phyloP scores from a whole-genome alignment of 140 eudicot genomes.

The Ambrosia hybrid region DNA sequence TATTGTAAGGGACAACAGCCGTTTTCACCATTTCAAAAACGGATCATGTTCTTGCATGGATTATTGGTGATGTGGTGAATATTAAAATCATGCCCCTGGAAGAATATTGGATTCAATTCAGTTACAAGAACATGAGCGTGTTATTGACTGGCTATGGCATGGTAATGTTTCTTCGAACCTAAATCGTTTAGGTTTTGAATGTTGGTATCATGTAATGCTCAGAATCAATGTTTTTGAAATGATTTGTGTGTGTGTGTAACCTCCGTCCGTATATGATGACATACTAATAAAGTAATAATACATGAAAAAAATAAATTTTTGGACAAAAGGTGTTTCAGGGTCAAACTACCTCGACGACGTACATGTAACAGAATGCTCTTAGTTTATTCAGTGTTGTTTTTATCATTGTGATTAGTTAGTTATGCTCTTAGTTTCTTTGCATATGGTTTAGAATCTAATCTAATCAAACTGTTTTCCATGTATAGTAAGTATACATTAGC shows the following conservation, averaged over 20 bases:
- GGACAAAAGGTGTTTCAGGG: not conserved
- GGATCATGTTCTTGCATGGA: slow-evolving; percentile 58
- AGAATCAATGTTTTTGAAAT: too few relatives aligned
- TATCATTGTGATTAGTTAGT: too few relatives aligned
- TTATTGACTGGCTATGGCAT: not conserved
- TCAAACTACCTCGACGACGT: not conserved
- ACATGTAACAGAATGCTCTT: too few relatives aligned
- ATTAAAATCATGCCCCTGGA: not conserved
- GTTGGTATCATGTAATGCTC: not conserved
- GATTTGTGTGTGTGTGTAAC: too few relatives aligned
- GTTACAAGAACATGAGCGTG: slow-evolving; percentile 1
- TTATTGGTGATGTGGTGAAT: slow-evolving; percentile 34
- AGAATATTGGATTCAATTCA: too few relatives aligned
- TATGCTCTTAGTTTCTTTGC: too few relatives aligned
- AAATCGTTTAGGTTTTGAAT: slow-evolving; percentile 7
- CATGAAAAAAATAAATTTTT: not conserved
- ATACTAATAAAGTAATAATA: not conserved
- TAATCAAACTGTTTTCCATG: too few relatives aligned
- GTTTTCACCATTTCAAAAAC: slow-evolving; percentile 51
- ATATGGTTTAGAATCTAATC: too few relatives aligned
- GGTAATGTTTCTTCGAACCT: slow-evolving; percentile 6
- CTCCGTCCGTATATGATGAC: not conserved
- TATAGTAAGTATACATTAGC: too few relatives aligned
- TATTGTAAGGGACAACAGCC: slow-evolving; percentile 44
- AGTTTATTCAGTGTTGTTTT: too few relatives aligned